Conservation (phyloP, 179 eudicot species). For the Spergularia azorica region DNA sequence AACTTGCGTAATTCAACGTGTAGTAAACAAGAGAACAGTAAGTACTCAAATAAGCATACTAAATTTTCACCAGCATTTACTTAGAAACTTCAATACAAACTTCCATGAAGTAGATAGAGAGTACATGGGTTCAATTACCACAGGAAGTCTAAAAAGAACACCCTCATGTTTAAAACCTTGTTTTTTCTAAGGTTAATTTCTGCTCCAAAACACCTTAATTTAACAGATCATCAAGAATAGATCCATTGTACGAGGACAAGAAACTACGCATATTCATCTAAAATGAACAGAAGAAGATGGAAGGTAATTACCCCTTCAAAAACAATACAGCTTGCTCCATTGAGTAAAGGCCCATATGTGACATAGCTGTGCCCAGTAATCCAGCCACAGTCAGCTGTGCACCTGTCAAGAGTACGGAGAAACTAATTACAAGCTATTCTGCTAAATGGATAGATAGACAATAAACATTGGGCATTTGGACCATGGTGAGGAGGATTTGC, state of each 20-base stretch:
- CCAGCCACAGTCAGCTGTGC: constrained; percentile 99
- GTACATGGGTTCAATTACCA: no score
- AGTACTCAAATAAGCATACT: neutral
- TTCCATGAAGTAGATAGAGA: neutral
- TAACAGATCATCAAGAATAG: neutral
- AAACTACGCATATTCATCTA: neutral
- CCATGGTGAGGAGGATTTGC: neutral
- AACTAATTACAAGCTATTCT: constrained; percentile 3
- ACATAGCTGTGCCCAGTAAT: constrained; percentile 99
- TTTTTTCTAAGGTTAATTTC: neutral
- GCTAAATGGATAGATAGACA: neutral
- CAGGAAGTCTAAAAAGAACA: neutral
- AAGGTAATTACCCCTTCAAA: constrained; percentile 81
- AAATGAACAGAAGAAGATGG: neutral
- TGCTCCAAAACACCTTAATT: neutral
- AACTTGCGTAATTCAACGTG: neutral
- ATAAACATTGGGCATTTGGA: neutral
- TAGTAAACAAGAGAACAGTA: neutral
- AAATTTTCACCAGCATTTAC: neutral
- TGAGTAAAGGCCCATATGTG: constrained; percentile 96
- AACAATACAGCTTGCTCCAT: constrained; percentile 83
- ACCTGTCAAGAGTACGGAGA: constrained; percentile 46
- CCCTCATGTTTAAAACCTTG: neutral
- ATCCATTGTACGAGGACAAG: neutral
- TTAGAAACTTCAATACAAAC: neutral